Percentiles rank a stretch among this genome's conserved stretches.
These are phyloP conservation scores for Omphalotus guepiniiformis DNA, from an alignment of 768 basidiomycete species.

Conservation along the genomic window DNA sequence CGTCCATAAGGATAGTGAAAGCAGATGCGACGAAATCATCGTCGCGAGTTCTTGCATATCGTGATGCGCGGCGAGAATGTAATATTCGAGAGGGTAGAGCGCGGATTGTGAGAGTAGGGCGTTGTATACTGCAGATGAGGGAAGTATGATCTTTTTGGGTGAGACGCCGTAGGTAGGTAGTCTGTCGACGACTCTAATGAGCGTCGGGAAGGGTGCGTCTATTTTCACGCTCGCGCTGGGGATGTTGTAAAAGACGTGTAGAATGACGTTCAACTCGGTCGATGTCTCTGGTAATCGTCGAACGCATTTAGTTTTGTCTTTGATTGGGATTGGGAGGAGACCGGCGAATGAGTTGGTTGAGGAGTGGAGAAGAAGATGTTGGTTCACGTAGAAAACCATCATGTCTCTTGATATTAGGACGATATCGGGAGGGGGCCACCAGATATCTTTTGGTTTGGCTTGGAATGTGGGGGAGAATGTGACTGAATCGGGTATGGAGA, in stretches of 20 bases:
- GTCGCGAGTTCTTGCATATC: constrained; percentile 29
- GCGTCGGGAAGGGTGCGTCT: constrained; percentile 37
- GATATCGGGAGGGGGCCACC: too few species aligned
- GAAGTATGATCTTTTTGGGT: constrained; percentile 11
- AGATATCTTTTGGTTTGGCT: too few species aligned
- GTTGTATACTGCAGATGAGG: constrained; percentile 17
- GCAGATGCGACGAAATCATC: constrained; percentile 25
- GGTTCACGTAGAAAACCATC: too few species aligned
- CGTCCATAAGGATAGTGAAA: constrained; percentile 19
- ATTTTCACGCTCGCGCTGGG: constrained; percentile 39
- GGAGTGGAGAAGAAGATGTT: too few species aligned
- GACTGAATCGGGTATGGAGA: too few species aligned
- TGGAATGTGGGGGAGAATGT: too few species aligned
- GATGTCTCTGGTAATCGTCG: constrained; percentile 23
- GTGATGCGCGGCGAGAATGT: constrained; percentile 28
- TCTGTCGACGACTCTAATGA: constrained; percentile 32
- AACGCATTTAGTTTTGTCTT: constrained; percentile 31
- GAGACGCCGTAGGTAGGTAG: not conserved
- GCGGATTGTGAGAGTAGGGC: constrained; percentile 22
- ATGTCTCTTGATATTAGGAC: too few species aligned
- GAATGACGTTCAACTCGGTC: constrained; percentile 25
- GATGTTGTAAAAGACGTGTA: not conserved
- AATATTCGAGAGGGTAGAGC: constrained; percentile 24
- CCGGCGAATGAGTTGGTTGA: too few species aligned
- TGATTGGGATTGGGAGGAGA: too few species aligned